phyloP scores from a whole-genome alignment of 1,284 basidiomycete species.

The Sphagnurus paluster region DNA sequence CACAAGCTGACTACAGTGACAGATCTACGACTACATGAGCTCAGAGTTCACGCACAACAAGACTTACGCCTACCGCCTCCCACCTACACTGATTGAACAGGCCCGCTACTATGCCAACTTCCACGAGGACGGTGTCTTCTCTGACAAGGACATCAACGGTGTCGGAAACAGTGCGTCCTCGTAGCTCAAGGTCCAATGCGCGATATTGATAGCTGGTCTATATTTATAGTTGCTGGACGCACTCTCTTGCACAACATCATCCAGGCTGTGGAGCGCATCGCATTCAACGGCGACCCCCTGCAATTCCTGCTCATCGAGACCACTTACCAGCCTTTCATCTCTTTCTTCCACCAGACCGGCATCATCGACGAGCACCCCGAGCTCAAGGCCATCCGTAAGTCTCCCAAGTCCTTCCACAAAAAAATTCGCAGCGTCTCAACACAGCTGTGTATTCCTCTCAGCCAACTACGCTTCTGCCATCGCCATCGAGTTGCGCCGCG shows the following conservation, averaged over 20 bases:
- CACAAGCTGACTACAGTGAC: slow-evolving; percentile 1
- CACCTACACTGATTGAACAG: slow-evolving; percentile 68
- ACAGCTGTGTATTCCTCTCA: slow-evolving; percentile 30
- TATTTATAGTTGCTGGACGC: slow-evolving; percentile 70
- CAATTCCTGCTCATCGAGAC: slow-evolving; percentile 76
- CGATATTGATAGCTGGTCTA: not conserved
- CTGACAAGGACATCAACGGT: slow-evolving; percentile 55
- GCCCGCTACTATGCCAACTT: slow-evolving; percentile 72
- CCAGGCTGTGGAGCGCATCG: slow-evolving; percentile 68
- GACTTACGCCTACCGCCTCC: slow-evolving; percentile 72
- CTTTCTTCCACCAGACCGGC: slow-evolving; percentile 79
- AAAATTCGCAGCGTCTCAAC: slow-evolving; percentile 1
- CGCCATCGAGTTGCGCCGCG: slow-evolving; percentile 76
- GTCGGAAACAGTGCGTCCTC: slow-evolving; percentile 70
- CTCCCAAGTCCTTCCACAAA: not conserved
- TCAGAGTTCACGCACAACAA: slow-evolving; percentile 78
- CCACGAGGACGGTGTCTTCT: slow-evolving; percentile 80
- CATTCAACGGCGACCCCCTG: slow-evolving; percentile 76
- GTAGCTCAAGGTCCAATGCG: not conserved
- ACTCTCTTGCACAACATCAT: slow-evolving; percentile 75
- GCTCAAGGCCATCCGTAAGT: slow-evolving; percentile 64
- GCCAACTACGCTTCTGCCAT: slow-evolving; percentile 80
- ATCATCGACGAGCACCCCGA: slow-evolving; percentile 56
- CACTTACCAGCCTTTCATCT: slow-evolving; percentile 89
- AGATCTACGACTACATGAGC: slow-evolving; percentile 79